A percentile compares a stretch with the other conserved stretches of the same genome.
phyloP scores from a whole-genome alignment of 257 asterid species.

The Solanum infundibuliforme region DNA sequence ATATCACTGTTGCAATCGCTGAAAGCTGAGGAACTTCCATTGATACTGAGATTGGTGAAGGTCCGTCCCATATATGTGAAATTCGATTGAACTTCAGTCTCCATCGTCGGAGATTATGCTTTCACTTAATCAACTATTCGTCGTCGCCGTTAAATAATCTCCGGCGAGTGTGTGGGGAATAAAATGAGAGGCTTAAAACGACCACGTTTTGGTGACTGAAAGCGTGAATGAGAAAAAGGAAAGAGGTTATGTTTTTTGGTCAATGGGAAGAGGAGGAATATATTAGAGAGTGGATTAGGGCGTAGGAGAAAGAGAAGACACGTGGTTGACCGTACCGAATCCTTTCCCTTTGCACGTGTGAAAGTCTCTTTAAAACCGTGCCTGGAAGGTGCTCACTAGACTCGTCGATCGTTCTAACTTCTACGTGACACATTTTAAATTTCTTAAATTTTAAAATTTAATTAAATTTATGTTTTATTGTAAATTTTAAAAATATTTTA shows the following conservation, averaged over 20 bases:
- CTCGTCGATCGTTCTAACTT: no score
- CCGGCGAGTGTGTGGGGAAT: not conserved
- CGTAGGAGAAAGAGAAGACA: constrained; percentile 22
- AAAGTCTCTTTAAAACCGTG: constrained; percentile 57
- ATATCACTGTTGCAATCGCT: constrained; percentile 93
- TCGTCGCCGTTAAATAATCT: not conserved
- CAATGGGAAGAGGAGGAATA: constrained; percentile 19
- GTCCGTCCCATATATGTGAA: constrained; percentile 59
- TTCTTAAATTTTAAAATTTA: no score
- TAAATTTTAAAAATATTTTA: no score
- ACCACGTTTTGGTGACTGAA: constrained; percentile 19
- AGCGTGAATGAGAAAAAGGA: not conserved
- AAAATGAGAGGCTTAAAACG: constrained; percentile 12
- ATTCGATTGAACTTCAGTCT: constrained; percentile 33
- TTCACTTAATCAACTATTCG: constrained; percentile 1
- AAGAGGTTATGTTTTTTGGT: not conserved
- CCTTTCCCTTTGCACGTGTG: constrained; percentile 56
- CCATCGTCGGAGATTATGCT: constrained; percentile 31
- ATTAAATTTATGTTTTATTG: no score
- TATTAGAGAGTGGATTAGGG: constrained; percentile 11
- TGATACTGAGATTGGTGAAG: constrained; percentile 38
- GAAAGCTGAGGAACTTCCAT: constrained; percentile 64
- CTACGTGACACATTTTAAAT: no score
- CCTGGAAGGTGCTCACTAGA: constrained; percentile 23
- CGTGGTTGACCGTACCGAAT: constrained; percentile 57